A percentile compares a stretch with the other conserved stretches of the same genome.
These are phyloP conservation scores for Colletotrichum sojae DNA, from an alignment of 2,329 filamentous ascomycete genomes.

Conservation along the genomic window DNA sequence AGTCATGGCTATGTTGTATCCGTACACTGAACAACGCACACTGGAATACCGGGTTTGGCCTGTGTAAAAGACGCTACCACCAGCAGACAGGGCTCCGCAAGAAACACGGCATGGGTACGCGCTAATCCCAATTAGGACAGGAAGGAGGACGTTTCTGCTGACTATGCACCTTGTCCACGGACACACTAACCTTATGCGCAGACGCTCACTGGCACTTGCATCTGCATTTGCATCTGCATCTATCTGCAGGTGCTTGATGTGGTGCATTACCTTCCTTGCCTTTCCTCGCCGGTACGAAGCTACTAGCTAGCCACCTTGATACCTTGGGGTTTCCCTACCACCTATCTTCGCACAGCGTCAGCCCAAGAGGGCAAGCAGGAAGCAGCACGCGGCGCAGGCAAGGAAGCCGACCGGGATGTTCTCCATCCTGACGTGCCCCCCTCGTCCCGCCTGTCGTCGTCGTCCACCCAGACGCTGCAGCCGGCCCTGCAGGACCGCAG, in stretches of 20 bases:
- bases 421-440: constrained; percentile 16
- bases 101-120: constrained; percentile 20
- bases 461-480: constrained; percentile 35
- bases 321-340: neutral
- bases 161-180: neutral
- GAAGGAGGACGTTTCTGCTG: neutral
- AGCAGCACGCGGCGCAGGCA: constrained; percentile 13
- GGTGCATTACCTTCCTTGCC: constrained; percentile 24
- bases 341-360: constrained; percentile 12
- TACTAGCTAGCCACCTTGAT: neutral
- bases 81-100: constrained; percentile 10
- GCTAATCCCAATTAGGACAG: neutral
- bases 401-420: neutral
- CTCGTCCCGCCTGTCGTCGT: constrained; percentile 13
- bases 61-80: neutral
- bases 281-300: neutral
- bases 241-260: constrained; percentile 18
- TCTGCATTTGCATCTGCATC: constrained; percentile 15
- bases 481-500: constrained; percentile 23
- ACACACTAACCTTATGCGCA: constrained; percentile 16
- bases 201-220: constrained; percentile 27
- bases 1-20: too few species aligned
- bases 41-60: neutral
- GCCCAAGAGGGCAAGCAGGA: constrained; percentile 28
- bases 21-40: neutral